phyloP scores from a whole-genome alignment of 169 alveolate species.

The Plasmodium knowlesi region DNA sequence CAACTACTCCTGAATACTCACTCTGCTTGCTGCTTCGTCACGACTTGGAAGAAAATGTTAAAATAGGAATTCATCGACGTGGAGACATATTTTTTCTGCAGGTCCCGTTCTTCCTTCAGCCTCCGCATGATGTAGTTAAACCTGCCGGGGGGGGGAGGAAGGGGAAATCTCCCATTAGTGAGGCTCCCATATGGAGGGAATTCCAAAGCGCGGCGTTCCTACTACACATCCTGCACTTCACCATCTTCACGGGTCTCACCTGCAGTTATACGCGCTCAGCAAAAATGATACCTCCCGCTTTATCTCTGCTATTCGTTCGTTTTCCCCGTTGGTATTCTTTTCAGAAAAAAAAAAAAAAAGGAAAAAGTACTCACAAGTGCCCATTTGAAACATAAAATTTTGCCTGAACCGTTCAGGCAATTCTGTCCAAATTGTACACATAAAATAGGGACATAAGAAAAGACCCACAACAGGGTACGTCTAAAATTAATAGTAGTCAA shows the following conservation, averaged over 20 bases:
- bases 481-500: neutral
- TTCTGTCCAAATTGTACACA: neutral
- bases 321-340: conserved; percentile 10
- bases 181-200: neutral
- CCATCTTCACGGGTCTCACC: neutral
- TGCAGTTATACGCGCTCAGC: conserved; percentile 43
- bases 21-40: conserved; percentile 29
- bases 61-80: conserved; percentile 55
- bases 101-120: conserved; percentile 43
- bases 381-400: neutral
- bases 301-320: conserved; percentile 15
- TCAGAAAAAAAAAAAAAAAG: neutral
- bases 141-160: neutral
- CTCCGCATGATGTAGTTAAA: conserved; percentile 62
- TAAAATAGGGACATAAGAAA: neutral
- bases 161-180: neutral
- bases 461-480: neutral
- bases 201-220: neutral
- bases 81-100: conserved; percentile 40
- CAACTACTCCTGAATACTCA: neutral
- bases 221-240: neutral
- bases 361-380: neutral
- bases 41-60: conserved; percentile 27
- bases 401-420: neutral
- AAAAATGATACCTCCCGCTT: conserved; percentile 40